A percentile compares a stretch with the other conserved stretches of the same genome.
Evolutionary conservation across 2,329 filamentous ascomycete genomes (phyloP).

Genomic region (Monilinia fructigena): DNA sequence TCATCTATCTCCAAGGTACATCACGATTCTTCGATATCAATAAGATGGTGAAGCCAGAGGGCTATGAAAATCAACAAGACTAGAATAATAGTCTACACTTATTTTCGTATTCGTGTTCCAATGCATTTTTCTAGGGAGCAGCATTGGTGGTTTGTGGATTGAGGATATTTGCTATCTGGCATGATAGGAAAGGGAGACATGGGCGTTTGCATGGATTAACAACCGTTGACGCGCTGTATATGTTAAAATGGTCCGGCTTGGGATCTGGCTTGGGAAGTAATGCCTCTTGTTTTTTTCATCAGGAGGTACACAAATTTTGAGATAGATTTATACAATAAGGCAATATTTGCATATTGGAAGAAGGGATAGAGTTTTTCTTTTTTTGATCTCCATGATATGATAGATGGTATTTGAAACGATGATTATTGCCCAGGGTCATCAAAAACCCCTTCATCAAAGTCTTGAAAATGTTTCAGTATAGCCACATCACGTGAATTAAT

Average conservation of each 20-base stretch:
- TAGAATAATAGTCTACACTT: conserved; percentile 37
- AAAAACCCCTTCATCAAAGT: neutral
- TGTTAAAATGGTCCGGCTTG: conserved; percentile 13
- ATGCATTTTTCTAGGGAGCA: conserved; percentile 16
- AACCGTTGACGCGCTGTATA: conserved; percentile 10
- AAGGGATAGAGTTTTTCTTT: neutral
- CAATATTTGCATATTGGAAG: conserved; percentile 14
- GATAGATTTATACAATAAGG: conserved; percentile 17
- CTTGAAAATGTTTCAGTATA: neutral
- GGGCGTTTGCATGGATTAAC: conserved; percentile 18
- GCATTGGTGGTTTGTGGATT: conserved; percentile 5
- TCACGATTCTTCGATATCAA: conserved; percentile 83
- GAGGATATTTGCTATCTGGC: conserved; percentile 27
- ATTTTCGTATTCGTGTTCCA: conserved; percentile 22
- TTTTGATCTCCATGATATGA: neutral
- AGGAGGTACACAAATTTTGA: conserved; percentile 6
- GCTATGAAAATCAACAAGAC: conserved; percentile 71
- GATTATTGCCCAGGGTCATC: neutral
- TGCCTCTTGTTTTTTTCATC: conserved; percentile 16
- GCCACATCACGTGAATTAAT: neutral
- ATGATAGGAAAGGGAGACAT: conserved; percentile 30
- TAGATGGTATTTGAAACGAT: neutral
- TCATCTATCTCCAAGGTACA: conserved; percentile 59
- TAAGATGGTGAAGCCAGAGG: conserved; percentile 75
- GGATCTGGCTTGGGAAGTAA: conserved; percentile 21